Evolutionary conservation across 306 rosid species (phyloP).

Genomic region (Prunus salicina): DNA sequence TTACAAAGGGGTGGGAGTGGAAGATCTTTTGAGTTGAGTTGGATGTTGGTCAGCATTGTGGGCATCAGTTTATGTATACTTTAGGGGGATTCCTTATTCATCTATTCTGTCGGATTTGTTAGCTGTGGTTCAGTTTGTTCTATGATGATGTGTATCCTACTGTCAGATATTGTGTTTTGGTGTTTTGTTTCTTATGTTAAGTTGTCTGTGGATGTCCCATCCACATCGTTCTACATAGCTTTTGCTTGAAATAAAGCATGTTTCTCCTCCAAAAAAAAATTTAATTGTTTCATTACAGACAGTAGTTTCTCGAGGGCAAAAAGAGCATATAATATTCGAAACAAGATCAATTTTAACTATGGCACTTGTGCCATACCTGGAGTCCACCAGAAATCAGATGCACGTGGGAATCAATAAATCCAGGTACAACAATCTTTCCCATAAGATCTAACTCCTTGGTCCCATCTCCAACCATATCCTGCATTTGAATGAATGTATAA

Average conservation of each 20-base stretch:
- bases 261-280: neutral
- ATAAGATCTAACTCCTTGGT: constrained; percentile 61
- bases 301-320: neutral
- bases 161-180: too few relatives aligned
- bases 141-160: too few relatives aligned
- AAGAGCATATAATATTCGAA: neutral
- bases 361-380: constrained; percentile 45
- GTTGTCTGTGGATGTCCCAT: neutral
- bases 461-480: constrained; percentile 65
- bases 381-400: constrained; percentile 73
- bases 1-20: too few relatives aligned
- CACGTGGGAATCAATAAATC: constrained; percentile 82
- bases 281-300: neutral
- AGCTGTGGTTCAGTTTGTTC: too few relatives aligned
- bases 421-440: constrained; percentile 83
- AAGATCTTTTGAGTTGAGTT: too few relatives aligned
- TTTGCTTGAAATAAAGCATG: neutral
- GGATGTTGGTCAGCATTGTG: too few relatives aligned
- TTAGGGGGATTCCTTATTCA: too few relatives aligned
- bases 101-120: too few relatives aligned
- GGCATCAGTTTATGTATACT: too few relatives aligned
- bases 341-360: neutral
- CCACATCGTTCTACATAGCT: neutral
- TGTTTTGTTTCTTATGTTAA: too few relatives aligned
- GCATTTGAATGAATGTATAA: constrained; percentile 8